phyloP scores from a whole-genome alignment of 768 basidiomycete genomes.

The Dendrothele bispora region DNA sequence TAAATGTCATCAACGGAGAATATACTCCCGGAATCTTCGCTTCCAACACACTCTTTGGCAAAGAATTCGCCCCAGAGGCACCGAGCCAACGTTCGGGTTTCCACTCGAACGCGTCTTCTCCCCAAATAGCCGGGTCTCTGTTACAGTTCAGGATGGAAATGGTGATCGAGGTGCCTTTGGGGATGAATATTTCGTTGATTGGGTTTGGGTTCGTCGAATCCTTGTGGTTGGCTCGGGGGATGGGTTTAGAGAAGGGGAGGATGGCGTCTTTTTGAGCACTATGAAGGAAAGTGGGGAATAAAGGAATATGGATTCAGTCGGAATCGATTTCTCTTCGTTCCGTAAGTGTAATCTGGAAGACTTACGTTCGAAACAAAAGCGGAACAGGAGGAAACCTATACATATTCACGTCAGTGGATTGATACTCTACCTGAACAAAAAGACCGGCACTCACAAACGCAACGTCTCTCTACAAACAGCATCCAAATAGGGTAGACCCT shows the following conservation, averaged over 20 bases:
- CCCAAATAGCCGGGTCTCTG: conserved; percentile 43
- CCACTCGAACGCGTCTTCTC: conserved; percentile 47
- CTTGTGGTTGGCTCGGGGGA: conserved; percentile 35
- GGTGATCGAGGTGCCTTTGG: conserved; percentile 36
- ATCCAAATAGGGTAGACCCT: conserved; percentile 35
- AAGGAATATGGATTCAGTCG: background rate
- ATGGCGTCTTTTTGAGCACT: conserved; percentile 37
- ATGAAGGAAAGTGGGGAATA: background rate
- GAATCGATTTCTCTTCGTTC: background rate
- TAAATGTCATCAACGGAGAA: conserved; percentile 28
- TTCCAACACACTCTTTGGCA: conserved; percentile 34
- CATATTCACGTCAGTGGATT: background rate
- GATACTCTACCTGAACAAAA: background rate
- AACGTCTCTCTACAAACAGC: conserved; percentile 39
- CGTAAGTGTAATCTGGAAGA: background rate
- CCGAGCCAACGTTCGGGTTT: conserved; percentile 54
- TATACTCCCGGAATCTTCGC: conserved; percentile 46
- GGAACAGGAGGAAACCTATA: conserved; percentile 18
- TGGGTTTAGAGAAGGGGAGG: conserved; percentile 40
- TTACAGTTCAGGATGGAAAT: conserved; percentile 39
- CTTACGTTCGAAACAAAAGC: conserved; percentile 18
- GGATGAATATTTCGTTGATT: conserved; percentile 39
- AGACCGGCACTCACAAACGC: conserved; percentile 29
- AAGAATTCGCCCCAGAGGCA: too few species aligned
- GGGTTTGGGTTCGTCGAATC: too few species aligned